A percentile compares a stretch with the other conserved stretches of the same genome.
Conservation (phyloP, 768 basidiomycete genomes). For the Tricholoma hemisulphureum region DNA sequence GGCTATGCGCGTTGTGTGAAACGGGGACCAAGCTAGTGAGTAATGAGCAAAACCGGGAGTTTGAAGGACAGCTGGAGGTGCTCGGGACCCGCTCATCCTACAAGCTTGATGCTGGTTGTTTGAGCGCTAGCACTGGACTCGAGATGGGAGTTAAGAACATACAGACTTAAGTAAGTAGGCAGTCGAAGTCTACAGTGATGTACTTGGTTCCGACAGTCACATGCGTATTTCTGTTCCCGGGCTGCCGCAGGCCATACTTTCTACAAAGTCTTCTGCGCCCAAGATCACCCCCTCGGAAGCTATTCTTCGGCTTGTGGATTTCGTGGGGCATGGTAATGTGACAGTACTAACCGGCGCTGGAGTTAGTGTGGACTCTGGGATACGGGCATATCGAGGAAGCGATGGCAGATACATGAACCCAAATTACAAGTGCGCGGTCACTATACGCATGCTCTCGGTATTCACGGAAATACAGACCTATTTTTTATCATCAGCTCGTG, state of each 20-base stretch:
- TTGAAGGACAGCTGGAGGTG: conserved; percentile 52
- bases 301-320: conserved; percentile 57
- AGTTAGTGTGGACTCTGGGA: conserved; percentile 93
- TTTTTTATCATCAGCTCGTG: conserved; percentile 81
- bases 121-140: conserved; percentile 1
- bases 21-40: conserved; percentile 80
- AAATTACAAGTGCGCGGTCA: conserved; percentile 69
- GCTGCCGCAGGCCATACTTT: conserved; percentile 60
- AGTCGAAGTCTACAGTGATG: conserved; percentile 10
- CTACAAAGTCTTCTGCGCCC: conserved; percentile 37
- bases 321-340: conserved; percentile 69
- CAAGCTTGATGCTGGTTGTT: neutral
- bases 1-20: conserved; percentile 71
- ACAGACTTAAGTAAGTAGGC: conserved; percentile 9
- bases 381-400: conserved; percentile 86
- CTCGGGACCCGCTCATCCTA: conserved; percentile 32
- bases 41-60: conserved; percentile 88
- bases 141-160: conserved; percentile 4
- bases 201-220: conserved; percentile 37
- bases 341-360: conserved; percentile 87
- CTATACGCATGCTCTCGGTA: conserved; percentile 2
- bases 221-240: conserved; percentile 82
- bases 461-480: conserved; percentile 42
- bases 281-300: conserved; percentile 50
- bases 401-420: conserved; percentile 89